Conservation (phyloP, 805 yeast genomes). For the Zygosaccharomyces lentus region DNA sequence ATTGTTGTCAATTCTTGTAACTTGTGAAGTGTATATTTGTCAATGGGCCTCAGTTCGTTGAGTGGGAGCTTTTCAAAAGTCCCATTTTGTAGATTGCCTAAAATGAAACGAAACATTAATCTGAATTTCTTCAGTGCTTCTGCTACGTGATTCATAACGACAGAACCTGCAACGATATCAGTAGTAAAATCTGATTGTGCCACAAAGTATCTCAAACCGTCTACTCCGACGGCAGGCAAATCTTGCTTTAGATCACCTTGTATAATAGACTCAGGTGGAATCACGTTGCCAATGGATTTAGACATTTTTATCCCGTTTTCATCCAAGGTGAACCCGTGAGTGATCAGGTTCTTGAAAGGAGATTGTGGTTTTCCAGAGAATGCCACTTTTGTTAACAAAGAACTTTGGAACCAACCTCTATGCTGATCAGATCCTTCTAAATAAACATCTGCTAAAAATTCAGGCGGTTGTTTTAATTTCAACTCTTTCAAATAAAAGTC, state of each 20-base stretch:
- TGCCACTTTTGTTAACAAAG: slow-evolving; percentile 73
- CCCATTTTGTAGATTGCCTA: slow-evolving; percentile 67
- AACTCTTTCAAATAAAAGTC: slow-evolving; percentile 37
- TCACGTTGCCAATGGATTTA: slow-evolving; percentile 81
- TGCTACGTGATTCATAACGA: slow-evolving; percentile 67
- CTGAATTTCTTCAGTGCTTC: slow-evolving; percentile 79
- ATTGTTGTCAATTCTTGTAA: slow-evolving; percentile 44
- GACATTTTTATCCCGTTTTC: slow-evolving; percentile 88
- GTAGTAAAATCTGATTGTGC: slow-evolving; percentile 83
- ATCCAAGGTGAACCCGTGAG: slow-evolving; percentile 93
- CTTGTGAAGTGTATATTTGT: slow-evolving; percentile 57
- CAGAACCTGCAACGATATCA: slow-evolving; percentile 73
- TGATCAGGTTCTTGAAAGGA: slow-evolving; percentile 73
- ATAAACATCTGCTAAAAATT: slow-evolving; percentile 70
- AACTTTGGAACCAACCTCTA: slow-evolving; percentile 98
- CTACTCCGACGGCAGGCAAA: slow-evolving; percentile 72
- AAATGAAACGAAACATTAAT: slow-evolving; percentile 70
- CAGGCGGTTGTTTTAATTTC: slow-evolving; percentile 35
- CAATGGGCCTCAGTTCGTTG: slow-evolving; percentile 45
- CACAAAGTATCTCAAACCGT: slow-evolving; percentile 85
- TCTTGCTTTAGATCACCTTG: slow-evolving; percentile 49
- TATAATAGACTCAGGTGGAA: slow-evolving; percentile 64
- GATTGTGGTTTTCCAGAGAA: slow-evolving; percentile 36
- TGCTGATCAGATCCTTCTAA: slow-evolving; percentile 98
- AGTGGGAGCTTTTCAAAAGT: slow-evolving; percentile 37